phyloP scores from a whole-genome alignment of 805 yeast species.

The Wickerhamiella azyma region DNA sequence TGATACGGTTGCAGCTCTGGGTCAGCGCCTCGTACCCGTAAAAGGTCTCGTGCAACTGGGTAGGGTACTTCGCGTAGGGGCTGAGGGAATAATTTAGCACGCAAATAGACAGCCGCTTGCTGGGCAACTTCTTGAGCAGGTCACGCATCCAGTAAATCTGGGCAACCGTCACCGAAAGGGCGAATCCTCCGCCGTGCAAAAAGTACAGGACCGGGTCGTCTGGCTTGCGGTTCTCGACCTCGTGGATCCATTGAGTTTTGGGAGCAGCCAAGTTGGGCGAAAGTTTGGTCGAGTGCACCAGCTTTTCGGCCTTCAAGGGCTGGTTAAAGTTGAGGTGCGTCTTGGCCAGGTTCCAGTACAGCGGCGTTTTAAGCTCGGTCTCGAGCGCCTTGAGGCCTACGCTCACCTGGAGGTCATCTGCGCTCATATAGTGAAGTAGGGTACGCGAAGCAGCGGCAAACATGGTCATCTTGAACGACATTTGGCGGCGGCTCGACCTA shows the following conservation, averaged over 20 bases:
- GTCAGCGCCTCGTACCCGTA: constrained; percentile 1
- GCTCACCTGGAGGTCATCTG: constrained; percentile 70
- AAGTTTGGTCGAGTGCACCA: background rate
- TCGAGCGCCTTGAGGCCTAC: constrained; percentile 32
- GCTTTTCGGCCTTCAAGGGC: background rate
- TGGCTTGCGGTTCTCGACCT: constrained; percentile 16
- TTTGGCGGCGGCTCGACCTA: background rate
- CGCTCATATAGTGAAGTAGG: background rate
- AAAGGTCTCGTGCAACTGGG: constrained; percentile 19
- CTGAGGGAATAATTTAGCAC: constrained; percentile 23
- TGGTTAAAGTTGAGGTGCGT: constrained; percentile 1
- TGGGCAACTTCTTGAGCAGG: constrained; percentile 9
- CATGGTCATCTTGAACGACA: background rate
- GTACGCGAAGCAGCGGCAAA: constrained; percentile 8
- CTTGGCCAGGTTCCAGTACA: constrained; percentile 1
- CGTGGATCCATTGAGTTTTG: constrained; percentile 15
- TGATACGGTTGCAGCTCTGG: constrained; percentile 13
- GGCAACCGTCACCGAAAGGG: constrained; percentile 13
- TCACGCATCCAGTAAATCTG: constrained; percentile 14
- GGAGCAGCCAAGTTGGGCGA: constrained; percentile 9
- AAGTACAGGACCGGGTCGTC: constrained; percentile 20
- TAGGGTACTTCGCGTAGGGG: constrained; percentile 18
- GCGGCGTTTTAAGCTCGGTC: constrained; percentile 2
- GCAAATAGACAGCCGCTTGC: constrained; percentile 17
- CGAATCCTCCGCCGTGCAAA: constrained; percentile 22